Evolutionary conservation across 495 filamentous ascomycete species (phyloP), one percentile per base, ranked within the genome.

Genomic region (Tuber umbilicatum): DNA sequence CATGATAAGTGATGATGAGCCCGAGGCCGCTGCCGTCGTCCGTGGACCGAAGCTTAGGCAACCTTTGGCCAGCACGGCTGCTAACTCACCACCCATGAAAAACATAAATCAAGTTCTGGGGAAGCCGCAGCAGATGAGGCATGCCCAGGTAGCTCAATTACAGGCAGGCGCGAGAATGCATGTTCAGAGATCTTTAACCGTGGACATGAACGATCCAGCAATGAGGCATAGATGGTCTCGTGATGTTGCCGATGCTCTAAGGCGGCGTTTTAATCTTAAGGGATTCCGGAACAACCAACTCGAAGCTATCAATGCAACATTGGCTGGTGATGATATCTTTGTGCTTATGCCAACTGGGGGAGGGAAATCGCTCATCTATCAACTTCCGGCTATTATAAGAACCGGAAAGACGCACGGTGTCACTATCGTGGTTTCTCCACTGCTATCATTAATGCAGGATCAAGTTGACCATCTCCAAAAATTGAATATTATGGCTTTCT

Each of bases 261-360:
- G 90, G 74, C 89, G 93, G 68, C 86, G 91, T 9, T 99, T 99
- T 79, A 86, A 91, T 73, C 88, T 99, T 75, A 87, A 87, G 31
- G 93, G 92, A 0, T 98, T 98, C 81, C 89, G 96, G 12, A 87
- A 87, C n/a, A 94, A 97, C 79, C 95, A 99, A 80, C 88, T 98
- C 14, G 92, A 97, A 83, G 95, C 95, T 10, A 95, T 99, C 83
- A 97, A 98, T 83, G 91, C 94, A 12, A 97, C 95, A 0, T 85
- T 99, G 50, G 85, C 85, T 43, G 94, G 94, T 0, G 90, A 94
- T 78, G 94, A 98, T 83, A 89, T 90, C 0, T 98, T 99, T 81
- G 91, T 98, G 21, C 84, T 98, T 38, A 98, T 99, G 95, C 96
- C 95, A 40, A 99, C 95, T 4, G 95, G 96, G 64, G 96, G 95